Evolutionary conservation across 306 rosid genomes (phyloP).

Genomic region (Casuarina cunninghamiana): DNA sequence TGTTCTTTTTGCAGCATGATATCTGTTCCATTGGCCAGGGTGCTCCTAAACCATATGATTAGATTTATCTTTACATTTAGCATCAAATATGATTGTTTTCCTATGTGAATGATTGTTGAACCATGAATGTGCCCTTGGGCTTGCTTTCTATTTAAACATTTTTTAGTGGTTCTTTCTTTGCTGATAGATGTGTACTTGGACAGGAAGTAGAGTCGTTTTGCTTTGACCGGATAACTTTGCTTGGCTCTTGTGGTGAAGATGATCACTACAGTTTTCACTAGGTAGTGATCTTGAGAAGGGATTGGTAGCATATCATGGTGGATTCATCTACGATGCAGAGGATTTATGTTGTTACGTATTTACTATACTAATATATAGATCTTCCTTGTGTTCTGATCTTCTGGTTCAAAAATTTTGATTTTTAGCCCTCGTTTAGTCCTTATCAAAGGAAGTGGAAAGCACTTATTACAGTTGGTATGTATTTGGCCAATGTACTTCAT

Average conservation of each 20-base stretch:
- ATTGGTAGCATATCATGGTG: not conserved
- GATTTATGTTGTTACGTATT: not conserved
- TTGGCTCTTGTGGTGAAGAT: not conserved
- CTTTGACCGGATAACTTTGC: not conserved
- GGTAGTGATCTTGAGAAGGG: not conserved
- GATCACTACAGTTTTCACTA: not conserved
- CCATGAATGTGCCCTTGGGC: no score
- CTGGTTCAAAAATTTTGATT: not conserved
- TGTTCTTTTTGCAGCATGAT: no score
- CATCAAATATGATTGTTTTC: not conserved
- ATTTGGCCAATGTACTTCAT: not conserved
- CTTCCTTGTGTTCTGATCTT: not conserved
- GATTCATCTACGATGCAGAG: not conserved
- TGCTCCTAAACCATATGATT: no score
- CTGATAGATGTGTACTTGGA: conserved; percentile 13
- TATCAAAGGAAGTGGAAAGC: not conserved
- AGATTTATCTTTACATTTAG: no score
- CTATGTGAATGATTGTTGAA: not conserved
- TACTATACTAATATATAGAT: not conserved
- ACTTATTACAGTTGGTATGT: not conserved
- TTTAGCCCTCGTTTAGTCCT: not conserved
- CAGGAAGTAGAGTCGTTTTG: conserved; percentile 33
- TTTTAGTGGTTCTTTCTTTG: not conserved
- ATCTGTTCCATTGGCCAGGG: no score
- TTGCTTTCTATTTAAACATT: not conserved